Evolutionary conservation across 768 basidiomycete species (phyloP), one percentile per base, ranked within the genome.

Genomic region (Tylopilus plumbeoviolaceoides): DNA sequence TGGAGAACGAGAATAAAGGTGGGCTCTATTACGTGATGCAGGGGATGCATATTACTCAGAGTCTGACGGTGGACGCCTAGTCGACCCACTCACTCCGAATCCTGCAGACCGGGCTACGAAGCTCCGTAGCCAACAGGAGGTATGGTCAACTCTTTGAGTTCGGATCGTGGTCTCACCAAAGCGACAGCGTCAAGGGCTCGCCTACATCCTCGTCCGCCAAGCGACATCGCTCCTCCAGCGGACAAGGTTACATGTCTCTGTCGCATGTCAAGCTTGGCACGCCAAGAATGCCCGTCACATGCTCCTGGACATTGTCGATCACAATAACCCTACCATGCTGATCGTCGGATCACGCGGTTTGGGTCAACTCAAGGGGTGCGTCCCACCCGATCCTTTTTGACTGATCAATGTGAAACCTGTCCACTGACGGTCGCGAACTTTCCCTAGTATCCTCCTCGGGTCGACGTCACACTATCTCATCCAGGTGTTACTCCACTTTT

Each of bases 331-430:
- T 1, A 83, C 82, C 8, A 94, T 97, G 90, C 75, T 93, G 30
- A 95, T 98, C 50, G 95, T 97, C 10, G 95, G 95, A 4, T 95
- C 91, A n/a, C 84, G 95, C 45, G 95, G 95, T 54, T 57, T 95
- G 17, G 81, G 90, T 18, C 85, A 91, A 60, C 70, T 98, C 48
- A 93, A 94, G 65, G 92, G 92, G 90, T 92, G 52, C 55, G 81
- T 70, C 21, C 8, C 5, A 31, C 20, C 23, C 9, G 14, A 5
- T n/a, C n/a, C 21, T 9, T 15, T 11, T 6, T 4, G 8, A 15
- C 33, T 35, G 14, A 35, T 35, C n/a, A n/a, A 17, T 17, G 33
- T 17, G 1, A 20, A 15, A 23, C 14, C 21, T 12, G 2, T 10
- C 9, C 25, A 11, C 38, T 46, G 5, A 28, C 12, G n/a, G 1